Evolutionary conservation across 768 basidiomycete genomes (phyloP).

Genomic region (Agaricus bisporus): DNA sequence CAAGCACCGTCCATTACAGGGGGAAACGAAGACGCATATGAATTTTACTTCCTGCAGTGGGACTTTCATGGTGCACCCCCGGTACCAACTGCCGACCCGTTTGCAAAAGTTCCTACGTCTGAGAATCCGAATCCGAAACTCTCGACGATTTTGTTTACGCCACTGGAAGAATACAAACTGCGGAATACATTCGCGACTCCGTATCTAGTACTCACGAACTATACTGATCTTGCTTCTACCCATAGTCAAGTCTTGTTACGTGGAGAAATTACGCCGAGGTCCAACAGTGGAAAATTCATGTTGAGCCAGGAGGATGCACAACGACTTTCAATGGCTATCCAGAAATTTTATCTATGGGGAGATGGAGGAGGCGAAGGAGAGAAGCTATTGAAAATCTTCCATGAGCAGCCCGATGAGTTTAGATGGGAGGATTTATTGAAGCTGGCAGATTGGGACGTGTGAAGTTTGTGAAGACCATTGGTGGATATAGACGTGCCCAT

Average conservation of each 20-base stretch:
- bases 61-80: constrained; percentile 70
- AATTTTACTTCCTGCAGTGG: constrained; percentile 91
- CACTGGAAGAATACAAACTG: constrained; percentile 89
- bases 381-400: constrained; percentile 63
- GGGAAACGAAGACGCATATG: constrained; percentile 46
- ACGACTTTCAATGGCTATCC: constrained; percentile 68
- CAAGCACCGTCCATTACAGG: constrained; percentile 19
- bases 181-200: constrained; percentile 84
- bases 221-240: constrained; percentile 78
- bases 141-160: constrained; percentile 87
- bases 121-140: constrained; percentile 37
- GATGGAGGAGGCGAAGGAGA: constrained; percentile 20
- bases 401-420: constrained; percentile 74
- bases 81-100: constrained; percentile 41
- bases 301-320: constrained; percentile 82
- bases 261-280: constrained; percentile 82
- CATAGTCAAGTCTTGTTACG: constrained; percentile 83
- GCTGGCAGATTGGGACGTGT: constrained; percentile 29
- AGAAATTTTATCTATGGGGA: constrained; percentile 80
- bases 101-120: constrained; percentile 28
- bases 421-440: constrained; percentile 77
- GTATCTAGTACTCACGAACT: constrained; percentile 84
- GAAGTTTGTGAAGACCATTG: neutral
- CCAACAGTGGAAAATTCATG: constrained; percentile 43
- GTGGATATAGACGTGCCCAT: too few relatives aligned